These are phyloP conservation scores for Eucalyptus globulus DNA, from an alignment of 345 rosid genomes.

Conservation along the genomic window DNA sequence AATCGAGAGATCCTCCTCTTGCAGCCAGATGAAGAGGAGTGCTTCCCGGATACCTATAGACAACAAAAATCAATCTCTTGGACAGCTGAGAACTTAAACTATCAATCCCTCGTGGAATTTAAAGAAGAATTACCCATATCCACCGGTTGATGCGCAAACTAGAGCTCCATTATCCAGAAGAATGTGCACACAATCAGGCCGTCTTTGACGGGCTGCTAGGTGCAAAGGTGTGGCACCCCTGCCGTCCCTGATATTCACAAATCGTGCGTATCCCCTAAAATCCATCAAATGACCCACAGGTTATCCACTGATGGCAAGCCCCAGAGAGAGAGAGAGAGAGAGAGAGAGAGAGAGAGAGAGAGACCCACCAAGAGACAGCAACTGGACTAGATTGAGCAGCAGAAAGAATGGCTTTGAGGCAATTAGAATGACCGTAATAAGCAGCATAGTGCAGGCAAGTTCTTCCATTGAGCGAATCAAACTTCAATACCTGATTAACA, in stretches of 20 bases:
- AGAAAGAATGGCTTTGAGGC: conserved; percentile 73
- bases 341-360: neutral
- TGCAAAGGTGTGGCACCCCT: conserved; percentile 95
- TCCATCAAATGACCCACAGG: neutral
- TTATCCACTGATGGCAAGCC: neutral
- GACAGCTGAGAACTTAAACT: neutral
- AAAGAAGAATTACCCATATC: conserved; percentile 62
- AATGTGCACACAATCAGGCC: conserved; percentile 78
- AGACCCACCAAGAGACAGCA: conserved; percentile 62
- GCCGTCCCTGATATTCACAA: conserved; percentile 89
- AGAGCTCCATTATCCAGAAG: conserved; percentile 83
- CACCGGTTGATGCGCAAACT: conserved; percentile 87
- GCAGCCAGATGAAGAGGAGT: conserved; percentile 99
- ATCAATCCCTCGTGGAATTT: neutral
- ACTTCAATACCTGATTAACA: conserved; percentile 65
- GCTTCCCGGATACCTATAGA: conserved; percentile 70
- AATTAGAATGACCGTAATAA: conserved; percentile 72
- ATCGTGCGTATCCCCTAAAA: conserved; percentile 83
- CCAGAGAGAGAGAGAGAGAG: neutral
- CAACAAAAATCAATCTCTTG: conserved; percentile 1
- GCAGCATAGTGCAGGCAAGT: conserved; percentile 97
- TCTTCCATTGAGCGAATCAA: conserved; percentile 81
- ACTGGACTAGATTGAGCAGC: conserved; percentile 77
- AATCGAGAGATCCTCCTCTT: conserved; percentile 93
- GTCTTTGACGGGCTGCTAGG: conserved; percentile 84